Evolutionary conservation across 1,139 yeast species (phyloP).

Genomic region (Hemisphaericaspora xylanilytica): DNA sequence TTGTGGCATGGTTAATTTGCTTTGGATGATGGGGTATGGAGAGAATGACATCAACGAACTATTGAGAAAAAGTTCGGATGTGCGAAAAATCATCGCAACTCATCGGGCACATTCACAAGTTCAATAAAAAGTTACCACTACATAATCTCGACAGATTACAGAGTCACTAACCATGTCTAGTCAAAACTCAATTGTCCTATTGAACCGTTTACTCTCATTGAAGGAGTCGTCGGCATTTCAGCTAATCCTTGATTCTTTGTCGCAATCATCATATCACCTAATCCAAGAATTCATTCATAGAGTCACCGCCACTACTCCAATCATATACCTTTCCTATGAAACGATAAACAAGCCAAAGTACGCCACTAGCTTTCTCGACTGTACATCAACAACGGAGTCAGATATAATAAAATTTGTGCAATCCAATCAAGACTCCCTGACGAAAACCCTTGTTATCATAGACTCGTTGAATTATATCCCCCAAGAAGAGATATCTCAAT

Average conservation of each 20-base stretch:
- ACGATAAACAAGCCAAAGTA: conserved; percentile 51
- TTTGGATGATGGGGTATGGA: too few relatives aligned
- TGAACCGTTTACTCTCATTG: conserved; percentile 60
- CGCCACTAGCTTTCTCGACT: conserved; percentile 51
- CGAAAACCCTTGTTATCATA: conserved; percentile 46
- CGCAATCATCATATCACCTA: conserved; percentile 61
- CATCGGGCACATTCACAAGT: too few relatives aligned
- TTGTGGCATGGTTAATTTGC: too few relatives aligned
- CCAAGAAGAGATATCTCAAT: conserved; percentile 44
- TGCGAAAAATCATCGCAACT: too few relatives aligned
- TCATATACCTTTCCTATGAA: conserved; percentile 63
- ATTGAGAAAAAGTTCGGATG: too few relatives aligned
- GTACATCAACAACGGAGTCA: conserved; percentile 20
- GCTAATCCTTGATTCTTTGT: conserved; percentile 63
- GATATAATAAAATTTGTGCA: conserved; percentile 7
- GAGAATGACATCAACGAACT: too few relatives aligned
- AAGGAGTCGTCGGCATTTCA: conserved; percentile 75
- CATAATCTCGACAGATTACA: too few relatives aligned
- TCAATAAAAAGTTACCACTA: too few relatives aligned
- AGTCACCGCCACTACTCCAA: conserved; percentile 17
- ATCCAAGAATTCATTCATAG: conserved; percentile 56
- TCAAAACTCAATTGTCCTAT: conserved; percentile 56
- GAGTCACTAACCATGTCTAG: too few relatives aligned
- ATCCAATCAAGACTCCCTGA: conserved; percentile 6
- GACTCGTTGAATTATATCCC: conserved; percentile 69